Base-by-base conservation (phyloP, 1,284 basidiomycete genomes). In the Xanthoconium separans region DNA sequence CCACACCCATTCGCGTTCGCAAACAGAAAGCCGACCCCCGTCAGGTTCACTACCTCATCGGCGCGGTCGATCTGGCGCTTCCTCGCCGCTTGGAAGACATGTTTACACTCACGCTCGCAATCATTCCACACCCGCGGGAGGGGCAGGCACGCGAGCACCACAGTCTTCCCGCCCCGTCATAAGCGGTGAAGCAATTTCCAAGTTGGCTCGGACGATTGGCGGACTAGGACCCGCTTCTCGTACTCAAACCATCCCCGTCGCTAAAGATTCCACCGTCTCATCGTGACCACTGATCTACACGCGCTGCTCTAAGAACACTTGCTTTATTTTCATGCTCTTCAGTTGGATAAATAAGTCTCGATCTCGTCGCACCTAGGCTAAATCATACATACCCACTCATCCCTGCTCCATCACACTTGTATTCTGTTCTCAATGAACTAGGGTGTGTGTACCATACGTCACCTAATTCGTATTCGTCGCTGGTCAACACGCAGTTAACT, bases 101-200 rank as follows among this genome's bases (percentile, higher is more conserved):
- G 59, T 58, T 44, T 61, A 64, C 27, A 53, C 58, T 22, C 84
- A 87, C 64, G 66, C 74, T 13, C 79, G 85, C 36, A 85, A 82
- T 43, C 84, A 84, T 59, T 88, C 87, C 0, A 77, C 85, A 15
- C 81, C 84, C 48, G 63, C 72, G 1, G 72, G 71, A 22, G 64
- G 63, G 31, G 51, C 62, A 40, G 68, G 63, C 48, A 66, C 75
- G 34, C 79, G 81, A 34, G 53, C 68, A 20, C 70, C 73, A 20
- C 79, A 83, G 60, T 58, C 72, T 22, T 71, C 76, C n/a, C 78
- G 87, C 10, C 87, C 87, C 18, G 76, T 89, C 41, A 78, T 90
- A 60, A 85, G 84, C 8, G 82, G 75, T 15, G 85, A 83, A 49
- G 87, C 86, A 3, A 77, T 88, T 39, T 83, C 86, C 11, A 75